Evolutionary conservation across 352 stramenopile species (phyloP).

Genomic region (Phytophthora gonapodyides): DNA sequence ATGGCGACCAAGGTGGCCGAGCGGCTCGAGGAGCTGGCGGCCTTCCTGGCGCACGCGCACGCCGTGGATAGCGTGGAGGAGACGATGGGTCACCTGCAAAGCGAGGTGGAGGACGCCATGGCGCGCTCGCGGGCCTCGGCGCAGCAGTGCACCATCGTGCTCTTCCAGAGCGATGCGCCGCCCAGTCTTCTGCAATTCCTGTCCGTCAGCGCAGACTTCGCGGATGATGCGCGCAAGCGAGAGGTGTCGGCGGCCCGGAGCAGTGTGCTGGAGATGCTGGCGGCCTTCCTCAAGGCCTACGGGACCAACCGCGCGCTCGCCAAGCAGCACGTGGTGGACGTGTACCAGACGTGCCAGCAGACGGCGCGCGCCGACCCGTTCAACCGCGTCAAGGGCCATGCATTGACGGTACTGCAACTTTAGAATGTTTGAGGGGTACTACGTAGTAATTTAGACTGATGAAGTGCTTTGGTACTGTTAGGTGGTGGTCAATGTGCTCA

Average conservation of each 20-base stretch:
- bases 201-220: slow-evolving; percentile 47
- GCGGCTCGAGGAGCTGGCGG: slow-evolving; percentile 61
- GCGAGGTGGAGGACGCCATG: slow-evolving; percentile 52
- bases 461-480: slow-evolving; percentile 13
- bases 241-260: slow-evolving; percentile 55
- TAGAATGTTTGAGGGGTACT: slow-evolving; percentile 1
- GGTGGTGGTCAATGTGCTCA: slow-evolving; percentile 67
- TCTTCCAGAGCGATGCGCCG: slow-evolving; percentile 61
- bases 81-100: slow-evolving; percentile 59
- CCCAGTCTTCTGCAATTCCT: slow-evolving; percentile 66
- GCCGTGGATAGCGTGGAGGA: slow-evolving; percentile 73
- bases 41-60: slow-evolving; percentile 62
- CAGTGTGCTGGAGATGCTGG: slow-evolving; percentile 56
- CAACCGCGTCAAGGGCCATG: slow-evolving; percentile 67
- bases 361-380: slow-evolving; percentile 62
- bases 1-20: slow-evolving; percentile 54
- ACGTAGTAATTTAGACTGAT: slow-evolving; percentile 3
- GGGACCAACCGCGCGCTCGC: slow-evolving; percentile 51
- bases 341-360: slow-evolving; percentile 50
- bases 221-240: slow-evolving; percentile 60
- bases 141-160: slow-evolving; percentile 65
- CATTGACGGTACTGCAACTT: slow-evolving; percentile 33
- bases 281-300: slow-evolving; percentile 55
- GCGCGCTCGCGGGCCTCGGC: slow-evolving; percentile 54
- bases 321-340: slow-evolving; percentile 49